A percentile compares a stretch with the other conserved stretches of the same genome.
These are phyloP conservation scores for Quercus phellos DNA, from an alignment of 331 rosid genomes.

Conservation along the genomic window DNA sequence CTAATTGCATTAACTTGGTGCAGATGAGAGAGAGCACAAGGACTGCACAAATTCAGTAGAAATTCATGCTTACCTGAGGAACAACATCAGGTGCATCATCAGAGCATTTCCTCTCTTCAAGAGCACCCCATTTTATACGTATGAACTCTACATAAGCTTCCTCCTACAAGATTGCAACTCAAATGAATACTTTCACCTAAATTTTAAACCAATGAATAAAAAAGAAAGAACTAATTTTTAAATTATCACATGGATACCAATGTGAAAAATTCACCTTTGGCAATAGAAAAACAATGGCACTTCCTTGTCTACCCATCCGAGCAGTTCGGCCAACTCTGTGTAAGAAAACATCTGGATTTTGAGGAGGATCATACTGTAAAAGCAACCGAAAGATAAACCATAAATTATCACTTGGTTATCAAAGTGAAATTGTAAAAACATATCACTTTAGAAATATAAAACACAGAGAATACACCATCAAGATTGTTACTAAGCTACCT, in stretches of 20 bases:
- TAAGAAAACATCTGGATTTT: constrained; percentile 85
- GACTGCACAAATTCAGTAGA: background rate
- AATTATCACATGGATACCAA: constrained; percentile 5
- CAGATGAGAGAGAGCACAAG: background rate
- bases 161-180: constrained; percentile 46
- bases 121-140: constrained; percentile 65
- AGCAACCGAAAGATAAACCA: background rate
- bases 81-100: constrained; percentile 62
- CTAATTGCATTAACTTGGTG: background rate
- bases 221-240: background rate
- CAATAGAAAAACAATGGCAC: constrained; percentile 68
- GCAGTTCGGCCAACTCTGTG: constrained; percentile 99
- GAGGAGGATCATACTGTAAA: constrained; percentile 90
- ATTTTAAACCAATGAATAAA: background rate
- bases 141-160: constrained; percentile 80
- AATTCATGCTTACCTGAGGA: constrained; percentile 49
- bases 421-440: background rate
- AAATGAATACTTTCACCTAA: background rate
- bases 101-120: constrained; percentile 52
- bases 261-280: constrained; percentile 62
- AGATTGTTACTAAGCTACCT: constrained; percentile 49
- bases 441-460: background rate
- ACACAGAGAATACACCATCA: constrained; percentile 8
- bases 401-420: background rate
- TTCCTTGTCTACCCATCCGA: constrained; percentile 87